Evolutionary conservation across 2,329 filamentous ascomycete genomes (phyloP), one percentile per base, ranked within the genome.

Genomic region (Epichloe scottii): DNA sequence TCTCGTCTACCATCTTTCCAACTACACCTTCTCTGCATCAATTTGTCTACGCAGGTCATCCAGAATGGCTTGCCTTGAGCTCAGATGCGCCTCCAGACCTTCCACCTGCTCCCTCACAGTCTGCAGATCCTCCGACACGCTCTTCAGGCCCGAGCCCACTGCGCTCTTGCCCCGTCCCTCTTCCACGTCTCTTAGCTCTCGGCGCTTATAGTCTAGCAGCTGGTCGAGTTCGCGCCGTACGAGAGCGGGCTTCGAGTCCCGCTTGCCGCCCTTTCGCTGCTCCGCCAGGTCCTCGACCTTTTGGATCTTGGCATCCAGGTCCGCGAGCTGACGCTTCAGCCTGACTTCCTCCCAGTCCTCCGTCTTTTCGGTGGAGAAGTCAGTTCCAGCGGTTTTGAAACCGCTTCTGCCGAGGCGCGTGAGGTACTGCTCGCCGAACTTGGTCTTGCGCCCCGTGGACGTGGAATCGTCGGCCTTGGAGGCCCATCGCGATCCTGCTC

Each of bases 311-410:
- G 85, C 78, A 61, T 98, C 90, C 30, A 98, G 73, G 60, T 97
- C 91, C 23, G 82, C 78, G 34, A 98, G 79, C 68, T 97, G 89
- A 65, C 93, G 90, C 76, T 94, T 91, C 57, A 98, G 76, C 50
- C 90, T 81, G 43, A 97, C 93, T 68, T 97, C 93, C 68, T 98
- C 93, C 89, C 93, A 97, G 65, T 98, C 93, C 61, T 94, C 91
- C 54, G 86, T 87, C 65, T 89, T 87, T 56, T 87, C 85, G 38
- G 79, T 77, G 53, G 82, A 85, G 66, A 97, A 97, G 71, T 98
- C 90, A 1, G 93, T 98, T 26, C 93, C 93, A 40, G 84, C 75
- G 8, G 86, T 80, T 63, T 87, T 84, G 70, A 93, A 91, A 53
- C 79, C 84, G 58, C 84, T 82, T 62, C 90, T 85, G 49, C 93